Percentiles rank a stretch among this genome's conserved stretches.
Conservation (phyloP, 371 early-diverging fungal species). For the Mortierella sp. region DNA sequence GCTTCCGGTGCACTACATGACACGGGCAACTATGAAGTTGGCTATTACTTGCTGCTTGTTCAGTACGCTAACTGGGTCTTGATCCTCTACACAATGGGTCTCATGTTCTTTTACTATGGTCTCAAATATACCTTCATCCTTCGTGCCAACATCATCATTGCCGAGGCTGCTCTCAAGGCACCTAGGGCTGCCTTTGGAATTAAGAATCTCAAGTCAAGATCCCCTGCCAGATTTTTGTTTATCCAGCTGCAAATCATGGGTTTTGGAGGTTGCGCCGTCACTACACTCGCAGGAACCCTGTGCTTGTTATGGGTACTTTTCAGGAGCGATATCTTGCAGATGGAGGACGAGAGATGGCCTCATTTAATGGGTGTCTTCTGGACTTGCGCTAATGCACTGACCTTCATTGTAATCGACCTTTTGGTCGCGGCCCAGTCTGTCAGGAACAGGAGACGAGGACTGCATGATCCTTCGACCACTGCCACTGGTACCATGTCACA, state of each 20-base stretch:
- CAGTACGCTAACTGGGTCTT: slow-evolving; percentile 57
- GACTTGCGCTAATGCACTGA: slow-evolving; percentile 51
- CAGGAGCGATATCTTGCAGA: slow-evolving; percentile 28
- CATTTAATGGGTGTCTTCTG: slow-evolving; percentile 45
- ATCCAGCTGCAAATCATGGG: slow-evolving; percentile 56
- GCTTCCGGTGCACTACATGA: slow-evolving; percentile 44
- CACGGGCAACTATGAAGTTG: slow-evolving; percentile 15
- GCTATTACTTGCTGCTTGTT: slow-evolving; percentile 20
- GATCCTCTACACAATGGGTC: slow-evolving; percentile 50
- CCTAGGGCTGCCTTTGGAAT: slow-evolving; percentile 53
- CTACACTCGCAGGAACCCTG: slow-evolving; percentile 40
- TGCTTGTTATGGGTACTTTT: slow-evolving; percentile 50
- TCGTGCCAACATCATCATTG: slow-evolving; percentile 56
- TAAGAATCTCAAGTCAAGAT: slow-evolving; percentile 46
- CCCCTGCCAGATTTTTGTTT: slow-evolving; percentile 51
- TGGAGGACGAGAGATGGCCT: slow-evolving; percentile 28
- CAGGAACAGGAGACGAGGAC: slow-evolving; percentile 34
- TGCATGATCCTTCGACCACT: slow-evolving; percentile 41
- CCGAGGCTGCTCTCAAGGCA: slow-evolving; percentile 52
- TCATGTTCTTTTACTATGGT: slow-evolving; percentile 54
- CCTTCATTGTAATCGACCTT: slow-evolving; percentile 29
- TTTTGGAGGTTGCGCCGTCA: slow-evolving; percentile 50
- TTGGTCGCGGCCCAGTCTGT: slow-evolving; percentile 42
- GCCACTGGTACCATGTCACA: slow-evolving; percentile 16
- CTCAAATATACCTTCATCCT: slow-evolving; percentile 56